Conservation (phyloP, 2,329 filamentous ascomycete species). For the Rhytidhysteron rufulum region DNA sequence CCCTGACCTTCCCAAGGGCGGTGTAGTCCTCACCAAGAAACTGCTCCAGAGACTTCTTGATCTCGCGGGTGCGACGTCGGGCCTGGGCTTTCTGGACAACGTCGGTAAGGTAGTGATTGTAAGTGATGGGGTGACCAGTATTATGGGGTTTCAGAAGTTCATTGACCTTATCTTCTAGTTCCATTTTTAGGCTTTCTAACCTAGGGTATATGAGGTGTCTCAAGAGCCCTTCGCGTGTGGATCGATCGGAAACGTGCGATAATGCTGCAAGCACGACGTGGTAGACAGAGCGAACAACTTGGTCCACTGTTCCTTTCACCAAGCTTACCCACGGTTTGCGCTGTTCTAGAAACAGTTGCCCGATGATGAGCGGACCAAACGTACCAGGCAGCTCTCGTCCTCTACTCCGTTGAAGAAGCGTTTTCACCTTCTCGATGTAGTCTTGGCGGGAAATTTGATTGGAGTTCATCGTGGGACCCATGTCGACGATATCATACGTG, state of each 20-base stretch:
- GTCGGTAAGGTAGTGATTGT: slow-evolving; percentile 36
- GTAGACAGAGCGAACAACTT: too few species aligned
- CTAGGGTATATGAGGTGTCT: slow-evolving; percentile 4
- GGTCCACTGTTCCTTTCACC: too few species aligned
- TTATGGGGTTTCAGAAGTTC: slow-evolving; percentile 16
- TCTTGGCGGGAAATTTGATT: slow-evolving; percentile 12
- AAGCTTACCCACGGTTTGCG: too few species aligned
- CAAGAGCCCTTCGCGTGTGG: slow-evolving; percentile 4
- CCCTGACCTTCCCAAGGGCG: not conserved
- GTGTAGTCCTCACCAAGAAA: slow-evolving; percentile 9
- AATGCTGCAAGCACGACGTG: too few species aligned
- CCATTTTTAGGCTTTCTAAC: slow-evolving; percentile 5
- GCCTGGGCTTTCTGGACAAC: slow-evolving; percentile 29
- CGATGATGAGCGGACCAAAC: too few species aligned
- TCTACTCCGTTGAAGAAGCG: slow-evolving; percentile 13
- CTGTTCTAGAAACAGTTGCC: too few species aligned
- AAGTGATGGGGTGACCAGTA: slow-evolving; percentile 26
- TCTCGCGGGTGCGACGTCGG: slow-evolving; percentile 8
- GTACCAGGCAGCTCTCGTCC: slow-evolving; percentile 19
- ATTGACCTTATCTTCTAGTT: slow-evolving; percentile 7
- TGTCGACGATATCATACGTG: slow-evolving; percentile 10
- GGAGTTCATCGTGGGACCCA: not conserved
- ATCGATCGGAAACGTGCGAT: slow-evolving; percentile 5
- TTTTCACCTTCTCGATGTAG: slow-evolving; percentile 19
- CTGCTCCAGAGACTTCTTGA: slow-evolving; percentile 11